These are phyloP conservation scores for Galerina sulciceps DNA, from an alignment of 768 basidiomycete species.

Conservation along the genomic window DNA sequence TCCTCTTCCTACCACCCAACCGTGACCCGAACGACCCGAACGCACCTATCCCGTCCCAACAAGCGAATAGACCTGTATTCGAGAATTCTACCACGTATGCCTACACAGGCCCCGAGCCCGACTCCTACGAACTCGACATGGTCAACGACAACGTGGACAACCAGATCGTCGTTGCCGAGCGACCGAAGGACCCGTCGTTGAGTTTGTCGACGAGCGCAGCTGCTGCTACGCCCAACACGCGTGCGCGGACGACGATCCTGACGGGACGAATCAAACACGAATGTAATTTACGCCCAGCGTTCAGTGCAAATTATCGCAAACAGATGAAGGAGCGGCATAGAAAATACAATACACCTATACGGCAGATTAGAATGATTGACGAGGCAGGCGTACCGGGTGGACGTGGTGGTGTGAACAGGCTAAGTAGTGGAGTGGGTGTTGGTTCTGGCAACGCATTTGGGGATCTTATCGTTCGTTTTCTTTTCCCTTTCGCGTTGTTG, in stretches of 20 bases:
- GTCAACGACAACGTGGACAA: slow-evolving; percentile 85
- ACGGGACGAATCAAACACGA: slow-evolving; percentile 85
- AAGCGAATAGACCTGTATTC: slow-evolving; percentile 43
- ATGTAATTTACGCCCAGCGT: slow-evolving; percentile 70
- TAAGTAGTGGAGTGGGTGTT: slow-evolving; percentile 74
- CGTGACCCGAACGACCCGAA: slow-evolving; percentile 42
- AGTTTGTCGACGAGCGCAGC: slow-evolving; percentile 37
- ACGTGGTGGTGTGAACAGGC: slow-evolving; percentile 74
- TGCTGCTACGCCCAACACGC: slow-evolving; percentile 50
- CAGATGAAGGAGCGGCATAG: slow-evolving; percentile 73
- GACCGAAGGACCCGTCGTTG: slow-evolving; percentile 65
- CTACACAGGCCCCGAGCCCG: slow-evolving; percentile 47
- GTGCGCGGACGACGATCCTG: slow-evolving; percentile 77
- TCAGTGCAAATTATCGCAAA: slow-evolving; percentile 68
- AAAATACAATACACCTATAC: slow-evolving; percentile 66
- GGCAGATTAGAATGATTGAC: slow-evolving; percentile 77
- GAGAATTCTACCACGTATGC: slow-evolving; percentile 33
- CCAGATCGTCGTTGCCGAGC: slow-evolving; percentile 84
- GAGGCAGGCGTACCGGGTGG: slow-evolving; percentile 71
- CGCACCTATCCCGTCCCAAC: slow-evolving; percentile 20
- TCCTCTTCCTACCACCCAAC: slow-evolving; percentile 69
- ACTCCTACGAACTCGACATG: slow-evolving; percentile 88
- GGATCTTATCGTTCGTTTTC: slow-evolving; percentile 63
- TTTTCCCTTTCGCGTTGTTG: slow-evolving; percentile 7
- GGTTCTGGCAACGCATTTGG: slow-evolving; percentile 62